Evolutionary conservation across 257 asterid genomes (phyloP), one percentile per base, ranked within the genome.

Genomic region (Ophiorrhiza pumila): DNA sequence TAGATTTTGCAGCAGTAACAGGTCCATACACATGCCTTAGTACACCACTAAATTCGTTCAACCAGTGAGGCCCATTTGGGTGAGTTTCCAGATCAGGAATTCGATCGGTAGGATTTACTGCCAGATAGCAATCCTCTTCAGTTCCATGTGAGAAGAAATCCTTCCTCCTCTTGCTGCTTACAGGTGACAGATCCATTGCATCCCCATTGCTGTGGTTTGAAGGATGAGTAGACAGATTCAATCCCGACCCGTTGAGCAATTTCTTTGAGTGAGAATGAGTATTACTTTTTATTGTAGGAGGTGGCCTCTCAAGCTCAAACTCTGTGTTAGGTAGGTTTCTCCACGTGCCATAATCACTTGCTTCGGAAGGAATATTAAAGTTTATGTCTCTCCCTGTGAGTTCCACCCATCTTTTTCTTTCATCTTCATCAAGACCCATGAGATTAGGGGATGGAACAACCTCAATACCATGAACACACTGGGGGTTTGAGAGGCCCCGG

Each of bases 381-480:
- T 83, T 84, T 11, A 83, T 55, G 8, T 88, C 97, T 81, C 96
- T 80, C 59, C 98, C 96, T 0, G 97, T 93, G 27, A 93, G 87
- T 52, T 86, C 96, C 66, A 73, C 82, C 98, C 98, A 93, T 81
- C 98, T 85, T 78, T 84, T 91, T 1, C 88, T 80, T 42, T 91
- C 96, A 8, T 88, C 96, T 42, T 91, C 97, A 69, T 83, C 89
- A 53, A 91, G 86, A 67, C 27, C 75, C 83, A 32, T 7, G 5
- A 93, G 87, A 77, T 78, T 86, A 2, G 98, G 98, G 20, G 96
- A 78, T 0, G 89, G 71, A 46, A 89, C 94, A 7, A 91, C 80
- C 80, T 93, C 97, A 3, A 93, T 90, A 15, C 98, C 98, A 27
- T 93, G 96, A 75, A 89, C 91, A 77, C 98, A 93, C 79, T 93